Base-by-base conservation (phyloP, 2,329 filamentous ascomycete genomes). In the Aspergillus fumigatiaffinis region DNA sequence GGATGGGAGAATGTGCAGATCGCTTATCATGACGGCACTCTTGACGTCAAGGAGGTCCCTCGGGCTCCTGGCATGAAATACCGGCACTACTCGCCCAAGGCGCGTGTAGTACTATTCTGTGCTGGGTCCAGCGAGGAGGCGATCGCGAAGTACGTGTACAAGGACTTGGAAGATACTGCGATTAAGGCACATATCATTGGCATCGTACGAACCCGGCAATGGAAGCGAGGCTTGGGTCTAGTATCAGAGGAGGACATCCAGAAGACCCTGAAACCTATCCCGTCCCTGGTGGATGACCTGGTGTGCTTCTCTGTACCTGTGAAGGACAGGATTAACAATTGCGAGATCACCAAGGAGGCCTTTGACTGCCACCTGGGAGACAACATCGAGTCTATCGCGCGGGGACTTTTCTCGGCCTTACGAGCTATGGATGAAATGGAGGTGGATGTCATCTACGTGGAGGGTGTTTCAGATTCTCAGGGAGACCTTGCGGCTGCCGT, bases 61-160 rank as follows among this genome's bases (percentile, higher is more conserved):
- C 82, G 91, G 56, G 94, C 94, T 0, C 94, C 94, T 0, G 94
- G 94, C 1, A 99, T 99, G 94, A 99, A 99, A 76, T 99, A 99
- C 73, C 91, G 94, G 71, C 94, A 99, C 72, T 99, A 99, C 70
- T 96, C 92, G 47, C 94, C 94, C 1, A 90, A 87, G 72, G 95
- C 94, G 1, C 86, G 82, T 49, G 92, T 99, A 2, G 79, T 96
- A 14, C 79, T 97, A 1, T 96, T 92, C 70, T 91, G 96, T 71
- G 76, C 83, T 29, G 79, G 77, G 1, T 70, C 71, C 60, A 63
- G 62, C 47, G 54, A 61, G 21, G 48, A 60, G 3, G 66, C 63
- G 8, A 68, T 75, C 20, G 57, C 66, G 28, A 60, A 64, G 8
- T 73, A 72, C 23, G 68, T 78, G 6, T 63, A 64, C 25, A 63